A percentile compares a stretch with the other conserved stretches of the same genome.
Conservation (phyloP, 768 basidiomycete species). For the Russula sp. region DNA sequence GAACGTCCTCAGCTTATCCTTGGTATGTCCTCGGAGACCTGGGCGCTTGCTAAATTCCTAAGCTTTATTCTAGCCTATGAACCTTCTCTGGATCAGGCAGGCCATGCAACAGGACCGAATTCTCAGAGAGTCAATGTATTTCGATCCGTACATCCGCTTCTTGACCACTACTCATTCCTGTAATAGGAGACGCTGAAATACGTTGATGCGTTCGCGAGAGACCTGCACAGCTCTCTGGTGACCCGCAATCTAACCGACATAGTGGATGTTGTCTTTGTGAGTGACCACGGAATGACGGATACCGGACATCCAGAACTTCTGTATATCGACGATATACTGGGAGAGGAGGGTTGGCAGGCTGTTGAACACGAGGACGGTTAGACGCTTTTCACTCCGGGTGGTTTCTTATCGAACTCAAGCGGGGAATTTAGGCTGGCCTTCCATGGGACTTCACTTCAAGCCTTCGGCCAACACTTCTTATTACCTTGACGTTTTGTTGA, state of each 20-base stretch:
- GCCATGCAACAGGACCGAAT: constrained; percentile 67
- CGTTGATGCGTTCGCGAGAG: constrained; percentile 72
- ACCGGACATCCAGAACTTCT: constrained; percentile 74
- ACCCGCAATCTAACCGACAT: constrained; percentile 76
- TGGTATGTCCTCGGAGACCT: constrained; percentile 44
- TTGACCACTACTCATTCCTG: constrained; percentile 7
- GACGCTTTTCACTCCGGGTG: neutral
- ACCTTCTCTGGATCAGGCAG: constrained; percentile 82
- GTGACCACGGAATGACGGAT: constrained; percentile 90
- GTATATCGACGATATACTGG: constrained; percentile 80
- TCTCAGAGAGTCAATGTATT: constrained; percentile 70
- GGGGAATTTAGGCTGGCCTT: constrained; percentile 67
- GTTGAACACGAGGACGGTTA: constrained; percentile 73
- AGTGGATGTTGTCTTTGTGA: constrained; percentile 86
- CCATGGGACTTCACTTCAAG: constrained; percentile 78
- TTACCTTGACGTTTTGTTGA: constrained; percentile 53
- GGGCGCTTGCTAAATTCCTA: constrained; percentile 13
- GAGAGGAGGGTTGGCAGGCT: constrained; percentile 52
- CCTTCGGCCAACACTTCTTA: constrained; percentile 53
- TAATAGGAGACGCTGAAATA: constrained; percentile 56
- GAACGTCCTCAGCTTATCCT: constrained; percentile 74
- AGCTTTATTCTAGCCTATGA: constrained; percentile 58
- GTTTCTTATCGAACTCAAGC: neutral
- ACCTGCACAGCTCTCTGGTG: constrained; percentile 60
- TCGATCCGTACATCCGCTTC: constrained; percentile 2